Base-by-base conservation (phyloP, 2,329 filamentous ascomycete species). In the Elsinoe fawcettii region DNA sequence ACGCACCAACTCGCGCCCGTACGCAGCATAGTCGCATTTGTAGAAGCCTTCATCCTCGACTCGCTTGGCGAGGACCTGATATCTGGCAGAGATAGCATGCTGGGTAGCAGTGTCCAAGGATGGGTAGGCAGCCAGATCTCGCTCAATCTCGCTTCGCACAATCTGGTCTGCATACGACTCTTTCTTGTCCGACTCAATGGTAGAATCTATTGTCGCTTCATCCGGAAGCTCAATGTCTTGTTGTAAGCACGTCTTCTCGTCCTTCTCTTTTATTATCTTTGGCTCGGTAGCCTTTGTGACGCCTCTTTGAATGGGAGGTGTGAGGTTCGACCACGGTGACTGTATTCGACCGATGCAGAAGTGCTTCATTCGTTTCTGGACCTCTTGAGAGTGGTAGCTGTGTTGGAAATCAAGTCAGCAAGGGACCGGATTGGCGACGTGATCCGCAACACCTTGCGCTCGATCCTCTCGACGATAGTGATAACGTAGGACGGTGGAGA, bases 321-420 rank as follows among this genome's bases (percentile, higher is more conserved):
- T 78, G 63, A 78, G 73, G 70, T 82, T 83, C 60, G 71, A 69
- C 82, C 82, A 85, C 36, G 75, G 75, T 60, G 77, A 75, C 56
- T 70, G 65, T 47, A 79, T 77, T 64, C 76, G 77, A 63, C 81
- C 82, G 63, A 85, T 82, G 63, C 79, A 80, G 69, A 77, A 83
- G 63, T 77, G 75, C 67, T 77, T 79, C 80, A 85, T 83, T 53
- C 76, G 77, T 51, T 74, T 72, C 27, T 83, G 67, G 12, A 80
- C 80, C 56, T 73, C 69, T 39, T 72, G 69, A 37, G 74, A 77
- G 66, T 85, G 82, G 68, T 82, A 84, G 61, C 82, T 84, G 71
- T 58, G 66, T 11, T 25, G 27, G 12, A 12, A n/a, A 23, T 11
- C 25, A n/a, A 22, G 16, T 25, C 22, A 11, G 22, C 56, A 18